Conservation (phyloP, 345 rosid species). For the Stellera chamaejasme region DNA sequence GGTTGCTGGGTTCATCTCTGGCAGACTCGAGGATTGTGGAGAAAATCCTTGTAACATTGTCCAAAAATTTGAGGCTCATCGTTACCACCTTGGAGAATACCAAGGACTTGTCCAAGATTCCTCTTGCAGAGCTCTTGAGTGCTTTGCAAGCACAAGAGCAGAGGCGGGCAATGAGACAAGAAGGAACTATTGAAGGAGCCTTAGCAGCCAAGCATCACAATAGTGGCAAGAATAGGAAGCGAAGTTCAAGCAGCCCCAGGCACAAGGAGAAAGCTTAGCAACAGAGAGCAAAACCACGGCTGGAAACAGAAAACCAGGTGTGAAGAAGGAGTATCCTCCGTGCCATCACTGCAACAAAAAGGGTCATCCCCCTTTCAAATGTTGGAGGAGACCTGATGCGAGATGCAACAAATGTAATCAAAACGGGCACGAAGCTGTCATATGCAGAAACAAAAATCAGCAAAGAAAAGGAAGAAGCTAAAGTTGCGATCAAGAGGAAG, state of each 20-base stretch:
- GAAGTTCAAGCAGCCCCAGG: neutral
- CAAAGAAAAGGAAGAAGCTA: neutral
- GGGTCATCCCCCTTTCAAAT: constrained; percentile 2
- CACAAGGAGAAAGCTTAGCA: neutral
- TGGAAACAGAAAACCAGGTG: neutral
- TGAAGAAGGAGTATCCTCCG: too few relatives aligned
- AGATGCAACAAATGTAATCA: constrained; percentile 8
- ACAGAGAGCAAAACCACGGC: neutral
- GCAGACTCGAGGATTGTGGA: neutral
- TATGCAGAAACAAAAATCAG: constrained; percentile 4
- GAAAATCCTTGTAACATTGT: constrained; percentile 3
- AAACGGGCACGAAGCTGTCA: neutral
- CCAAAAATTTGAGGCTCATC: neutral
- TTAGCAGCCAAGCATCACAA: neutral
- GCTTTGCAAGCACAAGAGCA: constrained; percentile 6
- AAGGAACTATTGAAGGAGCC: neutral
- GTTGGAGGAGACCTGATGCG: constrained; percentile 4
- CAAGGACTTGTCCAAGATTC: constrained; percentile 4
- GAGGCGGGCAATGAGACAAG: neutral
- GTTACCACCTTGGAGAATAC: constrained; percentile 5
- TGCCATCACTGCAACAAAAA: constrained; percentile 2
- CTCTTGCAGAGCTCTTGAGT: neutral
- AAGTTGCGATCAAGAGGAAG: neutral
- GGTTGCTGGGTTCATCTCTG: neutral
- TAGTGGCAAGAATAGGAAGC: neutral